phyloP scores from a whole-genome alignment of 116 monocot species.

The Zostera marina region DNA sequence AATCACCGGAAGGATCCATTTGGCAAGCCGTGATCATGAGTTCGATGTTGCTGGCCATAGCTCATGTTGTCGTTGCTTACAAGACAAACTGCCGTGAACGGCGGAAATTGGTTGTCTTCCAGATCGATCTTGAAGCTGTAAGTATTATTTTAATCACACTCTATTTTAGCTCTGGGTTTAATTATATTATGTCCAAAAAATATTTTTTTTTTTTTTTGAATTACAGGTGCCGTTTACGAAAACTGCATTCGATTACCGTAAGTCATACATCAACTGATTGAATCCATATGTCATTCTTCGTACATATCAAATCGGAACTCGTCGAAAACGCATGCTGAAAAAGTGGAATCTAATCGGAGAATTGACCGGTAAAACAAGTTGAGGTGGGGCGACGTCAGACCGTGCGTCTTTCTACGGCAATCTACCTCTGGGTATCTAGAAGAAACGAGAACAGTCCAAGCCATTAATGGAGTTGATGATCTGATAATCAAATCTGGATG shows the following conservation, averaged over 20 bases:
- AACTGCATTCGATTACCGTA: neutral
- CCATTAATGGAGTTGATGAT: too few relatives aligned
- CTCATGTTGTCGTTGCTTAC: constrained; percentile 67
- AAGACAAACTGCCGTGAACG: constrained; percentile 63
- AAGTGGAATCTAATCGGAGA: too few relatives aligned
- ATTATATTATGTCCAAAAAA: neutral
- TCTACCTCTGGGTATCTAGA: too few relatives aligned
- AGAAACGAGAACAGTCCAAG: too few relatives aligned
- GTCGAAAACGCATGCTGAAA: too few relatives aligned
- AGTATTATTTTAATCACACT: constrained; percentile 1
- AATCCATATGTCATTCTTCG: too few relatives aligned
- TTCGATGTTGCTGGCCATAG: constrained; percentile 46
- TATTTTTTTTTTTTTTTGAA: too few relatives aligned
- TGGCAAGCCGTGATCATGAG: constrained; percentile 35
- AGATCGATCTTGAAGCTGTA: constrained; percentile 83
- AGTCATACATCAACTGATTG: neutral
- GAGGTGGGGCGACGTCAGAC: too few relatives aligned
- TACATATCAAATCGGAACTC: too few relatives aligned
- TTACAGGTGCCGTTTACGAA: constrained; percentile 3
- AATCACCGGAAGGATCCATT: constrained; percentile 9
- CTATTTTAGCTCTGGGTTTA: neutral
- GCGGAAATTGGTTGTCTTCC: constrained; percentile 57
- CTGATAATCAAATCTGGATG: too few relatives aligned
- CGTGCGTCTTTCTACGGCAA: too few relatives aligned
- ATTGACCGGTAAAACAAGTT: too few relatives aligned